Evolutionary conservation across 1,284 basidiomycete genomes (phyloP).

Genomic region (Macrocybe sp.): DNA sequence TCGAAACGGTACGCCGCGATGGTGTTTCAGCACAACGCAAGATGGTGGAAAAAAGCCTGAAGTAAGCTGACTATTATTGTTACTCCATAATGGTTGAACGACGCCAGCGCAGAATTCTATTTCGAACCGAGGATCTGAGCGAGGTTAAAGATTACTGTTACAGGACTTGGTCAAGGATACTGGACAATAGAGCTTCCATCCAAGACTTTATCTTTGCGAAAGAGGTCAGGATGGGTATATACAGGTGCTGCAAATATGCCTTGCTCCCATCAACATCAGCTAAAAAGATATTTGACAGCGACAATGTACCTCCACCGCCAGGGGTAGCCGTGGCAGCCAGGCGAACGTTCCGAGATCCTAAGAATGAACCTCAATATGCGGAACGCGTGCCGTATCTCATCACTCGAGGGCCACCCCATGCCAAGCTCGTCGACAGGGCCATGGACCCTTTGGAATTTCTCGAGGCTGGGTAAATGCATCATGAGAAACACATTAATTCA

Average conservation of each 20-base stretch:
- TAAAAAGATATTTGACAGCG: conserved; percentile 36
- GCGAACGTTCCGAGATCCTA: conserved; percentile 70
- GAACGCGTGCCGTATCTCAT: conserved; percentile 95
- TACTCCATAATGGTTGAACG: not conserved
- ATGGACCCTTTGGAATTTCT: conserved; percentile 78
- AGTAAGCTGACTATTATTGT: conserved; percentile 40
- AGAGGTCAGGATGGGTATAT: conserved; percentile 89
- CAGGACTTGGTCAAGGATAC: conserved; percentile 81
- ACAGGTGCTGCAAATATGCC: conserved; percentile 49
- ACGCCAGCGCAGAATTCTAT: conserved; percentile 67
- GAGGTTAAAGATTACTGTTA: conserved; percentile 87
- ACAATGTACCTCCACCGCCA: conserved; percentile 83
- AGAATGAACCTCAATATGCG: conserved; percentile 86
- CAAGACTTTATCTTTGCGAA: conserved; percentile 96
- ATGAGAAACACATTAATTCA: not conserved
- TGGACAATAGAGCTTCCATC: conserved; percentile 75
- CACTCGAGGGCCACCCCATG: conserved; percentile 57
- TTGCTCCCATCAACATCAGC: conserved; percentile 6
- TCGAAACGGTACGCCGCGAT: conserved; percentile 94
- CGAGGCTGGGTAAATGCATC: conserved; percentile 48
- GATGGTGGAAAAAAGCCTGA: conserved; percentile 84
- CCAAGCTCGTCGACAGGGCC: conserved; percentile 79
- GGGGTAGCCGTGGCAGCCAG: conserved; percentile 86
- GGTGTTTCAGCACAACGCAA: conserved; percentile 85
- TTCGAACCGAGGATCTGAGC: conserved; percentile 85